These are phyloP conservation scores for Vitis hybrid DNA, from an alignment of 177 flowering plant species.

Conservation along the genomic window DNA sequence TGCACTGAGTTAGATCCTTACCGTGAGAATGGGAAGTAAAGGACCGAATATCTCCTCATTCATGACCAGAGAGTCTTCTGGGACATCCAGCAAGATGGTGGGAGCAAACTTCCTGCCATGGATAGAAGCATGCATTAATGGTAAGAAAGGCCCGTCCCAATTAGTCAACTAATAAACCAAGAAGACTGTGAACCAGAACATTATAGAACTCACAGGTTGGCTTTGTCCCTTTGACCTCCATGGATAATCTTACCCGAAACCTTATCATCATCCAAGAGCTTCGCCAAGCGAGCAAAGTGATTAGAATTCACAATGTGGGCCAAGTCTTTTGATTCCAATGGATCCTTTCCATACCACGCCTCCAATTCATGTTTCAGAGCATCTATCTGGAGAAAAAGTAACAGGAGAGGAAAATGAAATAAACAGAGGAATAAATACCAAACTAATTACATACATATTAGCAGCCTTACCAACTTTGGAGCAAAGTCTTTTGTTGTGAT, in stretches of 20 bases:
- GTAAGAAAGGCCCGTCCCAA: not conserved
- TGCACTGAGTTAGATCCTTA: slow-evolving; percentile 19
- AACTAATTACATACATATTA: no score
- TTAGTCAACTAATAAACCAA: not conserved
- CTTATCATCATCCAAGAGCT: slow-evolving; percentile 74
- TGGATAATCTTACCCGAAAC: slow-evolving; percentile 66
- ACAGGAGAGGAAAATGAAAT: not conserved
- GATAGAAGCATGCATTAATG: slow-evolving; percentile 5
- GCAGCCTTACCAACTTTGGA: slow-evolving; percentile 46
- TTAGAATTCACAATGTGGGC: slow-evolving; percentile 75
- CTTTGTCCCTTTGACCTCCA: slow-evolving; percentile 74
- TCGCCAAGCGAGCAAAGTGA: slow-evolving; percentile 69
- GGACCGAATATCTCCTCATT: slow-evolving; percentile 95
- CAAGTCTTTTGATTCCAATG: slow-evolving; percentile 66
- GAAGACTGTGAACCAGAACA: not conserved
- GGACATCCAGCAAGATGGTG: slow-evolving; percentile 81
- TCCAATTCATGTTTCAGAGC: slow-evolving; percentile 56
- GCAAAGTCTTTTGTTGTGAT: slow-evolving; percentile 59
- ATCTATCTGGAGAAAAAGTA: slow-evolving; percentile 47
- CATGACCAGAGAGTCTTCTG: slow-evolving; percentile 83
- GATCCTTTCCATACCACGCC: slow-evolving; percentile 73
- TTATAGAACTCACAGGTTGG: slow-evolving; percentile 51
- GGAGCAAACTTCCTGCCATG: slow-evolving; percentile 74
- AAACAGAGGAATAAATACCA: not conserved
- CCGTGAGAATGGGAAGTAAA: slow-evolving; percentile 82